Conservation (phyloP, 371 early-diverging fungal genomes). For the Rhizopus arrhizus region DNA sequence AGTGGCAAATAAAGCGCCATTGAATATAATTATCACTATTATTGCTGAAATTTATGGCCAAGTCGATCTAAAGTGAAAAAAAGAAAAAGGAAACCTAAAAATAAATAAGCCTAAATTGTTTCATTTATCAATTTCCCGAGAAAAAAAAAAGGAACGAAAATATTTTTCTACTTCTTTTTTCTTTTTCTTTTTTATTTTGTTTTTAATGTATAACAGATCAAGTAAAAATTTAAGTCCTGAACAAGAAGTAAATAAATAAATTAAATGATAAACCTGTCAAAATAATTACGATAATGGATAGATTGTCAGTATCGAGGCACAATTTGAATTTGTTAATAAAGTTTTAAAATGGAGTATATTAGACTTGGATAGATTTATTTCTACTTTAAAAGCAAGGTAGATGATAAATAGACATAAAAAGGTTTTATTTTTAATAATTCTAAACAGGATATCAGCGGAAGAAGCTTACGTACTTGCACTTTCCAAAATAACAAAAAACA, state of each 20-base stretch:
- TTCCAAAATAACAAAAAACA: conserved; percentile 30
- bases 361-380: conserved; percentile 46
- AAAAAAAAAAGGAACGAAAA: not conserved
- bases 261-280: conserved; percentile 1
- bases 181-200: not conserved
- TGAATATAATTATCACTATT: conserved; percentile 47
- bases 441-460: conserved; percentile 42
- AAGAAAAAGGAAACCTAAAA: not conserved
- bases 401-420: not conserved
- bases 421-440: not conserved
- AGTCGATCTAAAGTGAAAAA: conserved; percentile 28
- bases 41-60: conserved; percentile 44
- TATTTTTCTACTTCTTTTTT: not conserved
- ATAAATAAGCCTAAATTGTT: not conserved
- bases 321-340: conserved; percentile 42
- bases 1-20: conserved; percentile 21
- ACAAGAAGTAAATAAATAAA: conserved; percentile 27
- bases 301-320: conserved; percentile 43
- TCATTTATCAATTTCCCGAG: not conserved
- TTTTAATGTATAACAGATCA: not conserved
- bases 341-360: conserved; percentile 47
- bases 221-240: conserved; percentile 13
- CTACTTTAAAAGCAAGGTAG: conserved; percentile 45
- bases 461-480: conserved; percentile 40
- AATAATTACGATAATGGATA: not conserved